Conservation (phyloP, 2,329 filamentous ascomycete genomes). For the Cercospora zeae-maydis region DNA sequence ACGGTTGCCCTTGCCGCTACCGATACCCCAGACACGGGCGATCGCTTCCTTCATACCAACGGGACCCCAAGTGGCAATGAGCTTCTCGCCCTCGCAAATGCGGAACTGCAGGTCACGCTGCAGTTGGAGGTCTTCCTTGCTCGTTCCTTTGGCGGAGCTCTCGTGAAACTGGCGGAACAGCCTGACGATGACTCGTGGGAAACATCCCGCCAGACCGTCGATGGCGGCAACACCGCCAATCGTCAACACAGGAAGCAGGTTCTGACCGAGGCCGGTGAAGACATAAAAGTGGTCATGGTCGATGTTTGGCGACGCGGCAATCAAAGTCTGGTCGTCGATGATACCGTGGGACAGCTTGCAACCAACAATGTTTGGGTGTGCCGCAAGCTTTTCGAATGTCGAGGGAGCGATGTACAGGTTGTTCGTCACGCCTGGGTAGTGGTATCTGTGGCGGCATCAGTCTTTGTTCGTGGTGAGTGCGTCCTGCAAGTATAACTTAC, state of each 20-base stretch:
- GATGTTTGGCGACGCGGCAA: slow-evolving; percentile 58
- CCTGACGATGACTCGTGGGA: slow-evolving; percentile 58
- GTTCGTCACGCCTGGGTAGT: slow-evolving; percentile 66
- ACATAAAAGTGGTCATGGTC: slow-evolving; percentile 58
- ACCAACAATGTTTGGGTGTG: slow-evolving; percentile 64
- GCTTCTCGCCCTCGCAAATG: slow-evolving; percentile 59
- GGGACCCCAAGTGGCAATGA: slow-evolving; percentile 58
- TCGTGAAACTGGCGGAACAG: slow-evolving; percentile 52
- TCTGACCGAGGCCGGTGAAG: slow-evolving; percentile 64
- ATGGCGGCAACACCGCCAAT: slow-evolving; percentile 64
- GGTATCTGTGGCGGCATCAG: slow-evolving; percentile 46
- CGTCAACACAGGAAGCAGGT: slow-evolving; percentile 59
- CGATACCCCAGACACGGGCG: slow-evolving; percentile 56
- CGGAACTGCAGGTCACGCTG: slow-evolving; percentile 58
- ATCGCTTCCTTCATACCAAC: slow-evolving; percentile 65
- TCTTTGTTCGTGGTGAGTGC: neutral
- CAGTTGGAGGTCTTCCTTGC: slow-evolving; percentile 45
- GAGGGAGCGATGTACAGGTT: slow-evolving; percentile 57
- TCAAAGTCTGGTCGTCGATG: slow-evolving; percentile 60
- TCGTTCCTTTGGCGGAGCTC: slow-evolving; percentile 40
- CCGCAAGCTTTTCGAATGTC: slow-evolving; percentile 57
- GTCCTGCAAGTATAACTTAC: slow-evolving; percentile 37
- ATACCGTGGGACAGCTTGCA: slow-evolving; percentile 68
- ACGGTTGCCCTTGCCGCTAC: slow-evolving; percentile 57
- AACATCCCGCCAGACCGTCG: slow-evolving; percentile 63